Percentiles rank a stretch among this genome's conserved stretches.
These are phyloP conservation scores for Paradendryphiella salina DNA, from an alignment of 2,329 filamentous ascomycete species.

Conservation along the genomic window DNA sequence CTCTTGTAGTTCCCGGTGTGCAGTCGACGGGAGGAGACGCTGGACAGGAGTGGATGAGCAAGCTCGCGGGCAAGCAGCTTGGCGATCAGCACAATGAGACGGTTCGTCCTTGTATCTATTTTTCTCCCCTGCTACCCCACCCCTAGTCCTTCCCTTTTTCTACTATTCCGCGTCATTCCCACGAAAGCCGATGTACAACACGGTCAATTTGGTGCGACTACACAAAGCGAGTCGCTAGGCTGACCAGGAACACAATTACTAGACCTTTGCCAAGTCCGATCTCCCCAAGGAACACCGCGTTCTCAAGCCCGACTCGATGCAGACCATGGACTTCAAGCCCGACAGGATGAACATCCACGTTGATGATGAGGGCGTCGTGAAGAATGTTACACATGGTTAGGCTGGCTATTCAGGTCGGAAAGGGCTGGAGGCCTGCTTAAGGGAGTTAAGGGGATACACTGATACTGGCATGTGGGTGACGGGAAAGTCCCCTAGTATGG, in stretches of 20 bases:
- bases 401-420: neutral
- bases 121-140: neutral
- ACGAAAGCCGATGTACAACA: no score
- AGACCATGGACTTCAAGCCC: conserved; percentile 54
- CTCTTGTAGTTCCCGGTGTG: conserved; percentile 56
- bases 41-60: conserved; percentile 51
- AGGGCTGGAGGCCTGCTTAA: no score
- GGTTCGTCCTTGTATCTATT: conserved; percentile 37
- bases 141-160: no score
- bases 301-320: conserved; percentile 52
- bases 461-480: neutral
- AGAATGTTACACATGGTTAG: conserved; percentile 54
- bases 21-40: conserved; percentile 44
- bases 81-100: conserved; percentile 53
- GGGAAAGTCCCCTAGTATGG: neutral
- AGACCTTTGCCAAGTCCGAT: conserved; percentile 57
- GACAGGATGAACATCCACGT: conserved; percentile 56
- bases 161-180: no score
- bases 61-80: conserved; percentile 58
- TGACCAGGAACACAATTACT: no score
- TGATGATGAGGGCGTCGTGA: conserved; percentile 53
- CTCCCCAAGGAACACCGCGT: conserved; percentile 55
- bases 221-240: no score
- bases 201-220: no score
- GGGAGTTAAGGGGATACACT: no score